Evolutionary conservation across 345 rosid genomes (phyloP), one percentile per base, ranked within the genome.

Genomic region (Citrus hindsii): DNA sequence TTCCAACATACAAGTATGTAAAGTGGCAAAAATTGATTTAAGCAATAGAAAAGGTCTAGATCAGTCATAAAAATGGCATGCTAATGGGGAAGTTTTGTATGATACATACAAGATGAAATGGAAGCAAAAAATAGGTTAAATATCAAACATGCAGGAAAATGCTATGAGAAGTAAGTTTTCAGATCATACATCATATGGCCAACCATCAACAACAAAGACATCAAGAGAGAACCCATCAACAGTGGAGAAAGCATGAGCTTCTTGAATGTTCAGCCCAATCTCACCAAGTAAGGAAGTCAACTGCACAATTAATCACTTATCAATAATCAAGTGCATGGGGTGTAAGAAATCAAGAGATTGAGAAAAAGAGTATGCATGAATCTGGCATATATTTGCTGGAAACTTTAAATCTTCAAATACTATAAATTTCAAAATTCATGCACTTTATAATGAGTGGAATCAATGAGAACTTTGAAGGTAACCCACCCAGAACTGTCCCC

Each of bases 191-290:
- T 94, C 97, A 82, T 87, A 86, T 4, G 86, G 88, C 98, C 97
- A 96, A 77, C 99, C 99, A 80, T 92, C 95, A 89, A 96, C 98
- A 75, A 96, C 97, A 80, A 96, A 94, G 73, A 94, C 95, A 78
- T 92, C 99, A 38, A 94, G 85, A 75, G 98, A 96, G 88, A 83
- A 96, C 77, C 99, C 99, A 86, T 96, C 99, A 14, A 51, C 89
- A 1, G 97, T 96, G 53, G 98, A 94, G 86, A 96, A 94, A 25
- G 95, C 99, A 84, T 92, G 98, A 79, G 99, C 98, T 82, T 96
- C 99, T 86, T 91, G 91, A 78, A 96, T 96, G 82, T 91, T 90
- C 82, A 96, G 83, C 51, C 96, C 99, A 87, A 96, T 87, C 81
- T 92, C 99, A 74, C 94, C 95, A 78, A 96, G 95, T 78, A 94